Base-by-base conservation (phyloP, 2,329 filamentous ascomycete genomes). In the Coleophoma eucalyptorum region DNA sequence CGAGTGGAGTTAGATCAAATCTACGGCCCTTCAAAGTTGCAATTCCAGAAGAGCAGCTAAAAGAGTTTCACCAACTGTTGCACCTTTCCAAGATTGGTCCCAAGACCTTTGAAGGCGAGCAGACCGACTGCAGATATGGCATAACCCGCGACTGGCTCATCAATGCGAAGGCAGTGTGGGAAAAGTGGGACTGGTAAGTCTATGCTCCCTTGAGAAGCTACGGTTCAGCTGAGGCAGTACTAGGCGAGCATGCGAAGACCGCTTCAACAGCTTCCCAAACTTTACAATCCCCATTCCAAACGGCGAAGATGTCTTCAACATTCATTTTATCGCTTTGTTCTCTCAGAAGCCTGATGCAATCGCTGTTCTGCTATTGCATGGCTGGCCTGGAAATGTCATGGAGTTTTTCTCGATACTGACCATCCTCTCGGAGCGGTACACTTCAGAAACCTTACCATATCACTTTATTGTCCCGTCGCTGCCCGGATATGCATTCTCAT, bases 51-150 rank as follows among this genome's bases (percentile, higher is more conserved):
- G 59, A 70, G 19, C 69, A 74, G 37, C 52, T 81, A 1, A 53
- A 67, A 13, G 71, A 77, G 15, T 72, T 81, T 54, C 67, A 71
- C 49, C 66, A 72, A 3, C 64, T 81, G 1, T 58, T 80, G 10
- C 67, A 68, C 45, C 61, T 78, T 4, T 75, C 76, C 4, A 74
- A 71, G 44, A 65, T 80, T 12, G 76, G 70, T 0, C 74, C 76
- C 1, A 59, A 64, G 4, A 75, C 73, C 2, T 81, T 69, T 38
- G 77, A 79, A 57, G 50, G 63, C 8, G 68, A 75, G 37, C 61
- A 68, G 15, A 63, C 59, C 2, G 77, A 70, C 59, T 78, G 78
- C 2, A 46, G 38, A 21, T 66, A 78, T 37, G 69, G 57, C 20
- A 44, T 50, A 21, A 54, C 65, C 0, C 67, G 69, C 4, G 67